Conservation (phyloP, 495 filamentous ascomycete genomes). For the Tuber magnatum region DNA sequence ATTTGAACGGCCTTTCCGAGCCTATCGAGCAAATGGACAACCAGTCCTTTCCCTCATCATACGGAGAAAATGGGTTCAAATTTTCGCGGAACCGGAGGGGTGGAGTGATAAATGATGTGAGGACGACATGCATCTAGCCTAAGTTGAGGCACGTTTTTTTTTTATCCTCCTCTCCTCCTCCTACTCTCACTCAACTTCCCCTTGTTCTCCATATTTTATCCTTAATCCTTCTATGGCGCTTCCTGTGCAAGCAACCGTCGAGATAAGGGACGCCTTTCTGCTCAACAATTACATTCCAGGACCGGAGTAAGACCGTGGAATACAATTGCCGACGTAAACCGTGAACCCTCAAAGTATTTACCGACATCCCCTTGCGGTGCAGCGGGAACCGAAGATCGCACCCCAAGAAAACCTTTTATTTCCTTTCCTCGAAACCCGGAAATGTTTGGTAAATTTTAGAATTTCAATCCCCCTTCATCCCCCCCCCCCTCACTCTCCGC, state of each 20-base stretch:
- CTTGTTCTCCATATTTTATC: neutral
- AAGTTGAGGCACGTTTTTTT: constrained; percentile 34
- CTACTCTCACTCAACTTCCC: neutral
- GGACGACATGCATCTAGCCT: constrained; percentile 27
- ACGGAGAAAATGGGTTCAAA: constrained; percentile 18
- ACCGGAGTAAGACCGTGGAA: constrained; percentile 31
- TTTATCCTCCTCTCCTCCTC: neutral
- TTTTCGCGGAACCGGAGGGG: constrained; percentile 17
- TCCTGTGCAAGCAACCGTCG: constrained; percentile 21
- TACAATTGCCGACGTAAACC: constrained; percentile 38
- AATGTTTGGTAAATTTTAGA: neutral
- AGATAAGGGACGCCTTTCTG: neutral
- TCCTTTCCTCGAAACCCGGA: neutral
- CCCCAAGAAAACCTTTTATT: neutral
- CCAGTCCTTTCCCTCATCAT: neutral
- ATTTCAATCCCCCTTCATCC: neutral
- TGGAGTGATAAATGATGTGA: constrained; percentile 7
- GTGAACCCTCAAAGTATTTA: constrained; percentile 34
- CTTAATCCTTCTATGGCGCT: neutral
- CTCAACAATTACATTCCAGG: constrained; percentile 5
- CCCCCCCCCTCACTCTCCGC: neutral
- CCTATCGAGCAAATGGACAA: constrained; percentile 20
- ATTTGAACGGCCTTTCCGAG: constrained; percentile 34
- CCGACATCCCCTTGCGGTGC: constrained; percentile 33
- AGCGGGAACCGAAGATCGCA: constrained; percentile 35